A percentile compares a stretch with the other conserved stretches of the same genome.
phyloP scores from a whole-genome alignment of 2,329 filamentous ascomycete species.

The Colletotrichum acutatum region DNA sequence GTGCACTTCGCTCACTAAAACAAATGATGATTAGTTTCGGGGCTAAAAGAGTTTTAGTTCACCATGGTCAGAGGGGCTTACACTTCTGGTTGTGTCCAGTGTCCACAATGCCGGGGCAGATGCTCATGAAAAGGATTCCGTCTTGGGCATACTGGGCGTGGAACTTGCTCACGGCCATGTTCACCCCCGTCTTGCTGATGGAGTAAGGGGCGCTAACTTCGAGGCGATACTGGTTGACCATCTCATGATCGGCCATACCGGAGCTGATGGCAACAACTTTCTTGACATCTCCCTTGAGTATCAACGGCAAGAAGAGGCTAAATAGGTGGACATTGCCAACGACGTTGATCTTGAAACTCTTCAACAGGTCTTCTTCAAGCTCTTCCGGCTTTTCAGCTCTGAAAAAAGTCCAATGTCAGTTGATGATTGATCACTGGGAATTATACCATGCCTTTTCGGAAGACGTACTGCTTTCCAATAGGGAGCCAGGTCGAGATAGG shows the following conservation, averaged over 20 bases:
- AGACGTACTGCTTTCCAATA: constrained; percentile 52
- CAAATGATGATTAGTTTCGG: not conserved
- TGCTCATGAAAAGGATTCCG: constrained; percentile 61
- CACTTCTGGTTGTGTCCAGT: constrained; percentile 45
- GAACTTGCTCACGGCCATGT: constrained; percentile 64
- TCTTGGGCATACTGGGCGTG: constrained; percentile 59
- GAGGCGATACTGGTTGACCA: constrained; percentile 51
- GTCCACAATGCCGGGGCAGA: constrained; percentile 64
- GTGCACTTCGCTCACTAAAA: constrained; percentile 42
- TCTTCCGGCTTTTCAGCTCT: constrained; percentile 19
- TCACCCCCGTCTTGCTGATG: constrained; percentile 63
- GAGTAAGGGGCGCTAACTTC: constrained; percentile 53
- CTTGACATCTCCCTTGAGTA: constrained; percentile 61
- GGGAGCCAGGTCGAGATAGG: constrained; percentile 42
- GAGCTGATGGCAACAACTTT: constrained; percentile 64
- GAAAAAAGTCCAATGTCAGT: not conserved
- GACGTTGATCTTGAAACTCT: constrained; percentile 58
- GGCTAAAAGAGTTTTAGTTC: too few species aligned
- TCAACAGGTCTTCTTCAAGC: constrained; percentile 22
- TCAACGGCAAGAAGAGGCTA: constrained; percentile 63
- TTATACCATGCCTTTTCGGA: not conserved
- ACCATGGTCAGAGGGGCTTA: constrained; percentile 27
- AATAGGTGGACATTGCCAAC: constrained; percentile 63
- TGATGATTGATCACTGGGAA: not conserved
- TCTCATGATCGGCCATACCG: constrained; percentile 58